phyloP scores from a whole-genome alignment of 768 basidiomycete genomes.

The Leccinellum luteum region DNA sequence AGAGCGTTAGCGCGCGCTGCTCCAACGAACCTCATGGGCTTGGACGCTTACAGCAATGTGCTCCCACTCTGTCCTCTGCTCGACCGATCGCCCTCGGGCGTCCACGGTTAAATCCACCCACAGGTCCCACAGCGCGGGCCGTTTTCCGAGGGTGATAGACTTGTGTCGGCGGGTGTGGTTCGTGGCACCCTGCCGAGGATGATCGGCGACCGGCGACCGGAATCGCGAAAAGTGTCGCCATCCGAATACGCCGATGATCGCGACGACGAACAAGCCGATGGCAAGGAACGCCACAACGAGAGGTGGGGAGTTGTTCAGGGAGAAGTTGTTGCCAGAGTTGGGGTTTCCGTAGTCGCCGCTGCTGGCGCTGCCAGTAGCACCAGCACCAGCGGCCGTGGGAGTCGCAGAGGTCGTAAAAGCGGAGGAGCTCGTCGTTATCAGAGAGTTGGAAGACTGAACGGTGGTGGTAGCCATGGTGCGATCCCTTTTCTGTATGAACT shows the following conservation, averaged over 20 bases:
- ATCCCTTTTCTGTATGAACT: conserved; percentile 10
- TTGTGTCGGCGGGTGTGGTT: neutral
- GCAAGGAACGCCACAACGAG: conserved; percentile 60
- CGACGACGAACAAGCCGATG: conserved; percentile 52
- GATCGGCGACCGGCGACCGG: conserved; percentile 5
- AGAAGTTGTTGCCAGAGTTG: conserved; percentile 2
- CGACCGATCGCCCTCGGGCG: neutral
- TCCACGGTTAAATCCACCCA: conserved; percentile 21
- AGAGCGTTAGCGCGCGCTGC: neutral
- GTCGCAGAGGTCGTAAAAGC: neutral
- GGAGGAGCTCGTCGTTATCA: conserved; percentile 6
- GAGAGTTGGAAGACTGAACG: conserved; percentile 1
- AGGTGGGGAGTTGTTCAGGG: conserved; percentile 45
- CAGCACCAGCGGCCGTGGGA: neutral
- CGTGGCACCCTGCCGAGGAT: conserved; percentile 2
- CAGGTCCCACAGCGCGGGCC: conserved; percentile 47
- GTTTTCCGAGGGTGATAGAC: conserved; percentile 19
- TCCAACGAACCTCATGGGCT: neutral
- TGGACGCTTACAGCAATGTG: conserved; percentile 38
- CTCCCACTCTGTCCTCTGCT: conserved; percentile 34
- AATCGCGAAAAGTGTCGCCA: conserved; percentile 37
- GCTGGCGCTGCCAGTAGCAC: neutral
- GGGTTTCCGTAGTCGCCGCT: neutral
- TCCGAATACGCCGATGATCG: conserved; percentile 47
- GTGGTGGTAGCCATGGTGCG: conserved; percentile 15